Evolutionary conservation across 2,329 filamentous ascomycete genomes (phyloP).

Genomic region (Alternaria arborescens): DNA sequence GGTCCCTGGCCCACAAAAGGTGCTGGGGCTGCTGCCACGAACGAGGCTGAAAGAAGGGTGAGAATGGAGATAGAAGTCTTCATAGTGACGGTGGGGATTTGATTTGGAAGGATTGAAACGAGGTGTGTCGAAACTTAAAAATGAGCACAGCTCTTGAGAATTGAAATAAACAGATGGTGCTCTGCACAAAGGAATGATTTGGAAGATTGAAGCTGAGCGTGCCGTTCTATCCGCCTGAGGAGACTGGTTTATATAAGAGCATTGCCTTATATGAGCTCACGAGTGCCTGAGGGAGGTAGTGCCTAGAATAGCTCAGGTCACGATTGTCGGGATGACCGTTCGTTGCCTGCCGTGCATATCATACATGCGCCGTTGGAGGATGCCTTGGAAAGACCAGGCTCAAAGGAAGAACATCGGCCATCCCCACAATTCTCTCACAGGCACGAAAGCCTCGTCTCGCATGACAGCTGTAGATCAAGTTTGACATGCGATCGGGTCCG

Average conservation of each 20-base stretch:
- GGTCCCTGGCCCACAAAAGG: constrained; percentile 42
- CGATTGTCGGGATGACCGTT: constrained; percentile 27
- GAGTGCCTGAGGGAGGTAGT: constrained; percentile 21
- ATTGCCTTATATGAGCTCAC: constrained; percentile 8
- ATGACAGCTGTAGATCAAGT: constrained; percentile 28
- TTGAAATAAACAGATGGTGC: constrained; percentile 39
- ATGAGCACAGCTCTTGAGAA: constrained; percentile 50
- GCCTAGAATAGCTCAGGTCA: constrained; percentile 22
- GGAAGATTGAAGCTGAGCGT: constrained; percentile 29
- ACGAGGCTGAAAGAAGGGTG: constrained; percentile 45
- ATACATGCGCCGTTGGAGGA: constrained; percentile 48
- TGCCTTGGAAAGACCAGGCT: constrained; percentile 34
- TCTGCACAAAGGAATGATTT: constrained; percentile 42
- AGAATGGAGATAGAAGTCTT: constrained; percentile 46
- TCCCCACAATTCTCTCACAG: constrained; percentile 43
- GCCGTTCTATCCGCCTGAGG: constrained; percentile 18
- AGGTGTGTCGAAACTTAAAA: constrained; percentile 33
- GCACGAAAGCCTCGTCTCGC: constrained; percentile 28
- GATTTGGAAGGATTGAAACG: constrained; percentile 30
- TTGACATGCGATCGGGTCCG: constrained; percentile 25
- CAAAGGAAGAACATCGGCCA: constrained; percentile 24
- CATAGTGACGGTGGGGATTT: constrained; percentile 38
- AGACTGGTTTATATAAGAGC: constrained; percentile 35
- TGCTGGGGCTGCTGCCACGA: constrained; percentile 44
- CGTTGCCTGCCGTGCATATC: constrained; percentile 41